Base-by-base conservation (phyloP, 2,329 filamentous ascomycete genomes). In the Pseudopithomyces chartarum region DNA sequence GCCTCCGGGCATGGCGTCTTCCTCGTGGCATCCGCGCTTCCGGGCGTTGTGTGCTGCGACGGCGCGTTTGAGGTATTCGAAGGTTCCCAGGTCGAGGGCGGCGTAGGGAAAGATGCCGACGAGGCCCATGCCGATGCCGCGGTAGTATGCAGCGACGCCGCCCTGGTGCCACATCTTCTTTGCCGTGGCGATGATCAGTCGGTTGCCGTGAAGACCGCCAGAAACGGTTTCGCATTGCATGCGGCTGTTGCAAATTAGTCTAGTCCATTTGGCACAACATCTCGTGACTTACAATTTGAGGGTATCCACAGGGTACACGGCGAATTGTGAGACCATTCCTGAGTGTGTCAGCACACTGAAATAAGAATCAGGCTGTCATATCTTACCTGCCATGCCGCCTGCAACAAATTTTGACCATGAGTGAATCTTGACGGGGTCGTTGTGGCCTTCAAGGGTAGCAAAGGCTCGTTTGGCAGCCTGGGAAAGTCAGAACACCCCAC, bases 31-130 rank as follows among this genome's bases (percentile, higher is more conserved):
- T 42, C 88, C 86, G 10, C 85, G 78, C 33, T 83, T 78, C 56
- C 85, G 87, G 12, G 92, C 90, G 69, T 92, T 90, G 62, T 88
- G 88, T 3, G 79, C 79, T 33, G 89, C 85, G 61, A 96, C 87
- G 7, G 82, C 82, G 46, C 85, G 86, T 78, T 99, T 99, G 59
- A 97, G 84, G 58, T 95, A 87, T 78, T 99, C 95, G 70, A 98
- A 99, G 0, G 92, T 97, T 62, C 91, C 92, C 69, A 99, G 89
- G 73, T 99, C 95, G 71, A 99, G 96, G 48, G 95, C 95, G 40
- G 92, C 94, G 75, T 98, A 99, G 0, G 95, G 95, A 69, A 99
- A 99, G 87, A 98, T 97, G 73, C 95, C 95, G 49, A 97, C 80
- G 3, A 99, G 83, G 15, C 95, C 95, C 85, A 98, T 95, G 0